Conservation (phyloP, 768 basidiomycete genomes). For the Macrolepiota fuliginosa region DNA sequence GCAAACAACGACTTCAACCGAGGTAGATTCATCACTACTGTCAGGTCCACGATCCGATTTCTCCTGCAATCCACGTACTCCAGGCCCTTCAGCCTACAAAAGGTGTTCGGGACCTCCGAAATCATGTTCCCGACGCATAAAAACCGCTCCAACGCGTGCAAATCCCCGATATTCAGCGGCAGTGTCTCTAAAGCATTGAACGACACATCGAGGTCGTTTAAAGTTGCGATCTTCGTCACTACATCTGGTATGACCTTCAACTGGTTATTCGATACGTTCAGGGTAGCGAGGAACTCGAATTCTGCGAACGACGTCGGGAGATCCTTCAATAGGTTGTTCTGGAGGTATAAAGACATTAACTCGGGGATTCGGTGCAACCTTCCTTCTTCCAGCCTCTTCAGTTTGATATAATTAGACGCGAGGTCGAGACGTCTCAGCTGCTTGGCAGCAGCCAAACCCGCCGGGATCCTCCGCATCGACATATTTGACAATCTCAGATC, state of each 20-base stretch:
- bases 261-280: conserved; percentile 97
- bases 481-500: conserved; percentile 88
- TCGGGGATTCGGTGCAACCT: conserved; percentile 73
- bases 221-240: conserved; percentile 67
- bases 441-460: conserved; percentile 70
- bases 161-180: conserved; percentile 73
- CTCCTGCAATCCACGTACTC: conserved; percentile 79
- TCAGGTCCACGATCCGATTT: conserved; percentile 79
- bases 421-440: conserved; percentile 82
- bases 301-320: conserved; percentile 86
- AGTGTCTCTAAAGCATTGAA: conserved; percentile 88
- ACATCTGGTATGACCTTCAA: conserved; percentile 74
- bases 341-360: conserved; percentile 66
- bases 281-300: conserved; percentile 62
- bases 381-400: conserved; percentile 85
- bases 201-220: conserved; percentile 90
- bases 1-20: conserved; percentile 65
- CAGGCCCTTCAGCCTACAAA: conserved; percentile 53
- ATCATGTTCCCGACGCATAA: conserved; percentile 85
- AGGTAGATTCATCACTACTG: conserved; percentile 65
- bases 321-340: conserved; percentile 89
- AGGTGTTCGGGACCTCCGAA: conserved; percentile 64
- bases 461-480: conserved; percentile 93
- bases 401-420: conserved; percentile 86
- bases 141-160: conserved; percentile 67